These are phyloP conservation scores for Moricandia arvensis DNA, from an alignment of 345 rosid genomes.

Conservation along the genomic window DNA sequence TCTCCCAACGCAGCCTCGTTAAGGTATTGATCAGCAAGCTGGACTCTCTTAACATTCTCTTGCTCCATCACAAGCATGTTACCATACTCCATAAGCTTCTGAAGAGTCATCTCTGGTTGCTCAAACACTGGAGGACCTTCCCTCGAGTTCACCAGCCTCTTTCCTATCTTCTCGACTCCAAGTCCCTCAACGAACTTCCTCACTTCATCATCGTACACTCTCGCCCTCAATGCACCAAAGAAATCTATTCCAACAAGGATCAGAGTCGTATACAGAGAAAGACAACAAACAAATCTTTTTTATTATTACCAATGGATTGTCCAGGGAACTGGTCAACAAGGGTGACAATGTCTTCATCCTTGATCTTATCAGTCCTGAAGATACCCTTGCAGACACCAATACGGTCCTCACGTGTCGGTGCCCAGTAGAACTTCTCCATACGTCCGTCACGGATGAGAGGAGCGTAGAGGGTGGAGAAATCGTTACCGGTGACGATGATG, in stretches of 20 bases:
- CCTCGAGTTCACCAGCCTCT: slow-evolving; percentile 86
- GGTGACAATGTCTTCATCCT: slow-evolving; percentile 53
- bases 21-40: slow-evolving; percentile 85
- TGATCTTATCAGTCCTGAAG: slow-evolving; percentile 63
- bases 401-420: slow-evolving; percentile 91
- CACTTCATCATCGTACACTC: slow-evolving; percentile 97
- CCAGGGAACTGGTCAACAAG: slow-evolving; percentile 93
- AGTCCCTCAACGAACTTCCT: slow-evolving; percentile 72
- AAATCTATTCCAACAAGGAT: slow-evolving; percentile 51
- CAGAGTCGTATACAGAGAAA: neutral
- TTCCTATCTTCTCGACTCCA: slow-evolving; percentile 66
- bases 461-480: slow-evolving; percentile 95
- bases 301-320: slow-evolving; percentile 75
- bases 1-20: slow-evolving; percentile 88
- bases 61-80: slow-evolving; percentile 87
- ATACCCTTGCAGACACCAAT: slow-evolving; percentile 91
- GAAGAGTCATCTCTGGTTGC: slow-evolving; percentile 69
- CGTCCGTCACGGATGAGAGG: slow-evolving; percentile 99
- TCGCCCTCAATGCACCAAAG: slow-evolving; percentile 92
- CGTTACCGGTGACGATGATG: slow-evolving; percentile 93
- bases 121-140: slow-evolving; percentile 79
- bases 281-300: neutral
- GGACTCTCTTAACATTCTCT: slow-evolving; percentile 95
- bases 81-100: slow-evolving; percentile 80
- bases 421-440: slow-evolving; percentile 99